These are phyloP conservation scores for Xerocomus brunneocitrinus DNA, from an alignment of 768 basidiomycete species.

Conservation along the genomic window DNA sequence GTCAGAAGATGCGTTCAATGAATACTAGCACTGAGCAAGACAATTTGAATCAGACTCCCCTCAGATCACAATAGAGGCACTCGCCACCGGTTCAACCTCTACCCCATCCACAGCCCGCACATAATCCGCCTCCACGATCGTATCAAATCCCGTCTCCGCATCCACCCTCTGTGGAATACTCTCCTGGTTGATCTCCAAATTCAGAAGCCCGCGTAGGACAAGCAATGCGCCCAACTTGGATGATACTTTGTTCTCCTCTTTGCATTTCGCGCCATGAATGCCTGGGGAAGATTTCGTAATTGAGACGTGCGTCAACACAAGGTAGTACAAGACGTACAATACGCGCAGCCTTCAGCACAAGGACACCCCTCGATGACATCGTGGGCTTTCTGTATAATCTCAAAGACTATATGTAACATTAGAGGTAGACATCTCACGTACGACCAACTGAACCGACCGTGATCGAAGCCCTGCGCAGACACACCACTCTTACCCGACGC, in stretches of 20 bases:
- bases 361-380: constrained; percentile 53
- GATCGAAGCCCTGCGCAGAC: constrained; percentile 78
- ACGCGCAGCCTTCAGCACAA: constrained; percentile 65
- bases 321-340: constrained; percentile 45
- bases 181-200: constrained; percentile 36
- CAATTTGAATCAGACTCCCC: neutral
- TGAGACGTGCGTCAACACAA: neutral
- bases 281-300: constrained; percentile 39
- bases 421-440: neutral
- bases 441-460: constrained; percentile 41
- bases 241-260: constrained; percentile 64
- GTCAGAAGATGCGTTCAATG: too few relatives aligned
- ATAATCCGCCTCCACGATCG: constrained; percentile 49
- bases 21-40: too few relatives aligned
- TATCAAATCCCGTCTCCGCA: constrained; percentile 35
- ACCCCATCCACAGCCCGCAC: constrained; percentile 44
- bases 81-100: constrained; percentile 36
- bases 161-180: constrained; percentile 33
- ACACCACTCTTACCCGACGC: constrained; percentile 64
- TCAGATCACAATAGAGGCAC: neutral
- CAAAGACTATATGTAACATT: constrained; percentile 37
- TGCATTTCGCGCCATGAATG: constrained; percentile 60
- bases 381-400: constrained; percentile 56
- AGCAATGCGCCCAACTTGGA: constrained; percentile 75
- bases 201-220: constrained; percentile 59